A percentile compares a stretch with the other conserved stretches of the same genome.
These are phyloP conservation scores for Colletotrichum camelliae DNA, from an alignment of 2,329 filamentous ascomycete genomes.

Conservation along the genomic window DNA sequence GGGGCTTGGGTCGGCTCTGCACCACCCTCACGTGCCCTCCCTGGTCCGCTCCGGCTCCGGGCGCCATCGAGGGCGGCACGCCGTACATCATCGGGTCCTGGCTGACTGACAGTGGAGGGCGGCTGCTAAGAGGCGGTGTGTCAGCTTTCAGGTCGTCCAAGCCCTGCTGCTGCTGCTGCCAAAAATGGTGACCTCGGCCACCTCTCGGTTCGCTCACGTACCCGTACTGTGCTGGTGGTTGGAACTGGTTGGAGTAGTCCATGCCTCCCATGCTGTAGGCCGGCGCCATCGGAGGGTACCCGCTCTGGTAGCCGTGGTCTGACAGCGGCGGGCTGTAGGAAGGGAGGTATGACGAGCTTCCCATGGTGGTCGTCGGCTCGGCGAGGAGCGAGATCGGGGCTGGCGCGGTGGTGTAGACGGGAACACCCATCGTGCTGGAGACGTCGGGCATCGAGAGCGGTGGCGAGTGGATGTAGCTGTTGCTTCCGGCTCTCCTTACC, in stretches of 20 bases:
- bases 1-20: conserved; percentile 85
- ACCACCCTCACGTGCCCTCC: conserved; percentile 68
- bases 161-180: not conserved
- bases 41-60: conserved; percentile 33
- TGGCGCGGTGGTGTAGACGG: conserved; percentile 57
- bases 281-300: conserved; percentile 38
- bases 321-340: conserved; percentile 56
- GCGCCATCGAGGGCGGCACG: conserved; percentile 41
- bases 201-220: conserved; percentile 29
- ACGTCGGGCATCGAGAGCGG: conserved; percentile 48
- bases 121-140: conserved; percentile 32
- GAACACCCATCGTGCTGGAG: conserved; percentile 46
- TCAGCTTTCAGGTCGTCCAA: not conserved
- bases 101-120: conserved; percentile 41
- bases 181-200: not conserved
- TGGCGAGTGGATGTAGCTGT: conserved; percentile 43
- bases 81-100: conserved; percentile 52
- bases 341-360: conserved; percentile 49
- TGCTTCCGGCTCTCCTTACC: conserved; percentile 56
- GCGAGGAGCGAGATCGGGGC: conserved; percentile 56
- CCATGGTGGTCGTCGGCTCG: conserved; percentile 51
- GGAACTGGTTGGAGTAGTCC: conserved; percentile 45
- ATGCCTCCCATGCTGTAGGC: conserved; percentile 48
- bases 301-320: conserved; percentile 40
- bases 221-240: conserved; percentile 42